Evolutionary conservation across 768 basidiomycete species (phyloP), one percentile per base, ranked within the genome.

Genomic region (Hypholoma sublateritium): DNA sequence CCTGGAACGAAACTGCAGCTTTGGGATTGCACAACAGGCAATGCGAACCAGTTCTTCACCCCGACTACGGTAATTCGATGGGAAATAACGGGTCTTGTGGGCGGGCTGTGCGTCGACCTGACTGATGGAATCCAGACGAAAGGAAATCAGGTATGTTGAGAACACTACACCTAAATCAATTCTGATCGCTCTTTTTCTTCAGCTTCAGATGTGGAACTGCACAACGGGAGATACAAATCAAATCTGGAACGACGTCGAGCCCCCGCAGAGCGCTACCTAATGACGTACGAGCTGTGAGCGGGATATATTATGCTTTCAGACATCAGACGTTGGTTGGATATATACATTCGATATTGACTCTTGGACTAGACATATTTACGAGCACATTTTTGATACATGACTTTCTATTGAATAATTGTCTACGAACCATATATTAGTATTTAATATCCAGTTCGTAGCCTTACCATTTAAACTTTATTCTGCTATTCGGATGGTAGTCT

Each of bases 151-250:
- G 53, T 46, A 17, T 32, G 3, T 36, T 1, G 4, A 13, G 12
- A 8, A n/a, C 16, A 48, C 12, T 48, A 17, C 24, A 22, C 22
- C 1, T 45, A 4, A 6, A 17, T 8, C n/a, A 17, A 36, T 4
- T 1, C 8, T 12, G 32, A 28, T 42, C 32, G n/a, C 17, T 17
- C 17, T 22, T 6, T 11, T 21, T 34, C 24, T 44, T 22, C 14
- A 54, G 53, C 53, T 54, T 14, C 53, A 54, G 19, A 1, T 54
- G 43, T 46, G 44, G 53, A 54, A 37, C 17, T 54, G 53, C 17
- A 45, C 53, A 2, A 12, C 24, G 12, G 44, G 43, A 25, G 36
- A 54, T n/a, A 3, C 1, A 6, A 54, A 54, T 17, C 53, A 54
- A n/a, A 8, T 54, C 41, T 54, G 53, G 53, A 35, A 17, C 16